A percentile compares a stretch with the other conserved stretches of the same genome.
These are phyloP conservation scores for Pelargonium nanum DNA, from an alignment of 345 rosid species.

Conservation along the genomic window DNA sequence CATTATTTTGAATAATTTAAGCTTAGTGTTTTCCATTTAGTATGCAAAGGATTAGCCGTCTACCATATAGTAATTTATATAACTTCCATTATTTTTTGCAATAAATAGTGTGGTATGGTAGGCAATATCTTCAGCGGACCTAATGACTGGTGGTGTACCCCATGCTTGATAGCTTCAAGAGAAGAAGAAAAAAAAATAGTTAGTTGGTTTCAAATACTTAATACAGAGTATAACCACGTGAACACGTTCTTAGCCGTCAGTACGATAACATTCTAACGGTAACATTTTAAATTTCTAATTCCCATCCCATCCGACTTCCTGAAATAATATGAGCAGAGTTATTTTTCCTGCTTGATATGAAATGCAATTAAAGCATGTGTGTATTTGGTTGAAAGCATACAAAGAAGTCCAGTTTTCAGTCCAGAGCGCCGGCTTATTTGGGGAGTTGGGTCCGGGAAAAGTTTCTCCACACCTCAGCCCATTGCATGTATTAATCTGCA, in stretches of 20 bases:
- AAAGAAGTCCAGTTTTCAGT: constrained; percentile 90
- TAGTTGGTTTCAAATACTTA: neutral
- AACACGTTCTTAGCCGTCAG: no score
- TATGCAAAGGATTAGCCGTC: no score
- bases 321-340: no score
- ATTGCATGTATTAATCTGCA: constrained; percentile 76
- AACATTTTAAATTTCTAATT: no score
- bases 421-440: constrained; percentile 75
- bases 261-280: no score
- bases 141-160: constrained; percentile 47
- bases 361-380: neutral
- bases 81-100: constrained; percentile 71
- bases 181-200: neutral
- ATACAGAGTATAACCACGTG: no score
- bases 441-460: constrained; percentile 72
- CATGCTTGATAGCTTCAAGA: constrained; percentile 56
- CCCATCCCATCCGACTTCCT: no score
- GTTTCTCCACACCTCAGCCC: constrained; percentile 84
- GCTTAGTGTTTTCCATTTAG: neutral
- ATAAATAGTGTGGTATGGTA: constrained; percentile 64
- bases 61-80: constrained; percentile 88
- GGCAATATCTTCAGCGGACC: constrained; percentile 78
- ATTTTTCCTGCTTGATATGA: no score
- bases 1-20: neutral
- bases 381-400: constrained; percentile 26